Evolutionary conservation across 805 yeast genomes (phyloP).

Genomic region (Debaryomyces castellii): DNA sequence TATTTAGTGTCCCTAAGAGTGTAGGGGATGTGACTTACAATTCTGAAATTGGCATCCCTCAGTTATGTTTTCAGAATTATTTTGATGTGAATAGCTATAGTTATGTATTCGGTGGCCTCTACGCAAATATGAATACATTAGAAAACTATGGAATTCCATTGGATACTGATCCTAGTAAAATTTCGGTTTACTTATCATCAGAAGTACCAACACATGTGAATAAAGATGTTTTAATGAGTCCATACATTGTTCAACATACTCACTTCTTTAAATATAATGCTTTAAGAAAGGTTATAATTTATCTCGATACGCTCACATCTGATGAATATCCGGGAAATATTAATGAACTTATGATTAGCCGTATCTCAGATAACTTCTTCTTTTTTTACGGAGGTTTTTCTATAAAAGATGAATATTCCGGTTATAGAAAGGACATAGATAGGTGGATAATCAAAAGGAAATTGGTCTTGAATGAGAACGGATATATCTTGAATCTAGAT

Average conservation of each 20-base stretch:
- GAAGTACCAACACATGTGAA: slow-evolving; percentile 41
- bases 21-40: not conserved
- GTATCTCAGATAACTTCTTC: slow-evolving; percentile 55
- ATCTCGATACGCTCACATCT: slow-evolving; percentile 19
- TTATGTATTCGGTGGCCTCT: slow-evolving; percentile 40
- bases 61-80: slow-evolving; percentile 31
- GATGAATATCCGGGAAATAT: slow-evolving; percentile 48
- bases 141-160: slow-evolving; percentile 33
- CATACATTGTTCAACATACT: slow-evolving; percentile 40
- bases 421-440: slow-evolving; percentile 20
- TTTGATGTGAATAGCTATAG: slow-evolving; percentile 28
- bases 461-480: slow-evolving; percentile 50
- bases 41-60: slow-evolving; percentile 16
- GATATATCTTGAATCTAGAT: slow-evolving; percentile 57
- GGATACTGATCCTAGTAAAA: slow-evolving; percentile 23
- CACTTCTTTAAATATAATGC: slow-evolving; percentile 29
- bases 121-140: slow-evolving; percentile 12
- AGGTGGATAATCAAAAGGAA: slow-evolving; percentile 42
- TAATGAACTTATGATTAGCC: slow-evolving; percentile 46
- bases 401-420: slow-evolving; percentile 21
- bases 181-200: slow-evolving; percentile 38
- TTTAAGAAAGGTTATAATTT: slow-evolving; percentile 29
- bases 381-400: slow-evolving; percentile 73
- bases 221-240: slow-evolving; percentile 37
- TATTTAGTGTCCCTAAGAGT: slow-evolving; percentile 25